phyloP scores from a whole-genome alignment of 2,329 filamentous ascomycete species.

The Calonectria pseudoreteaudii region DNA sequence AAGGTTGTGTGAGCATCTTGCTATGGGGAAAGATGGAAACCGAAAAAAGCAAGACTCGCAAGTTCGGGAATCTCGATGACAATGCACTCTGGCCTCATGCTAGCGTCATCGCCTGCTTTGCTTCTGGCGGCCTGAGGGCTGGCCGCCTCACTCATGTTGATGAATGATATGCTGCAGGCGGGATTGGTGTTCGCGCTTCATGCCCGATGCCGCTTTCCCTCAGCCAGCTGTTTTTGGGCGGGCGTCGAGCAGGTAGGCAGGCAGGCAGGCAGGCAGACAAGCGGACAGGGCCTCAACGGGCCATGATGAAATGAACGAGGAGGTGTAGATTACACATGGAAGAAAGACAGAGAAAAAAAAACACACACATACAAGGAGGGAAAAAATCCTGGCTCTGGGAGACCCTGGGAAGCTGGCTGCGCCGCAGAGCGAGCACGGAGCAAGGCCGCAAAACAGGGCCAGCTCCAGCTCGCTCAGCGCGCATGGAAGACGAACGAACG shows the following conservation, averaged over 20 bases:
- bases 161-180: background rate
- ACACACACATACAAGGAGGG: background rate
- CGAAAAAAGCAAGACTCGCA: constrained; percentile 25
- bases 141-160: background rate
- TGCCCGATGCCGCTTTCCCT: constrained; percentile 13
- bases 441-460: constrained; percentile 15
- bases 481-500: constrained; percentile 6
- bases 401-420: constrained; percentile 4
- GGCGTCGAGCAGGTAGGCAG: background rate
- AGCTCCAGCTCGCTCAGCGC: background rate
- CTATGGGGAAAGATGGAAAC: constrained; percentile 4
- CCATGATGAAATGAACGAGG: constrained; percentile 2
- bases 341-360: too few relatives aligned
- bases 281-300: background rate
- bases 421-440: constrained; percentile 5
- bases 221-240: background rate
- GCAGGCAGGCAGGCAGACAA: background rate
- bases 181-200: background rate
- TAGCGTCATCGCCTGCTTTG: constrained; percentile 40
- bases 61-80: constrained; percentile 17
- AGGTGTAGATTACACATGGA: background rate
- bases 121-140: constrained; percentile 19
- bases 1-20: constrained; percentile 7
- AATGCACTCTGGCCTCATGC: constrained; percentile 41
- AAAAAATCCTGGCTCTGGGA: background rate